phyloP scores from a whole-genome alignment of 1,139 yeast genomes.

The Barnettozyma hawaiiensis region DNA sequence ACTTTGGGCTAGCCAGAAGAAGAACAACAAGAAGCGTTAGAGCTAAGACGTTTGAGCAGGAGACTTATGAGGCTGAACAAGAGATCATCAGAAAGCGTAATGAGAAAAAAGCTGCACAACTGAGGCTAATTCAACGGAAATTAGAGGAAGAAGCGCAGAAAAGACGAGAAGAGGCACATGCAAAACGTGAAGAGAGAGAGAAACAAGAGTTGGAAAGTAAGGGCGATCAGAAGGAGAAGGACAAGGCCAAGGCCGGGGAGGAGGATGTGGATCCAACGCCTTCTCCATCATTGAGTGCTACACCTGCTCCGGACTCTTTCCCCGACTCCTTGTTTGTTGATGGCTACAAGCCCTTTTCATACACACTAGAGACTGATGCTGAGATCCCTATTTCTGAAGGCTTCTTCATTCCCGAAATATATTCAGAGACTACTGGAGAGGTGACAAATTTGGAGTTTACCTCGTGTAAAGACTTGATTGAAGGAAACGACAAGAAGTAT shows the following conservation, averaged over 20 bases:
- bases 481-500: constrained; percentile 3
- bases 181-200: constrained; percentile 5
- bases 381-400: constrained; percentile 20
- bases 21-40: constrained; percentile 12
- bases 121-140: constrained; percentile 2
- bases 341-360: constrained; percentile 21
- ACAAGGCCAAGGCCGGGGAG: too few species aligned
- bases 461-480: constrained; percentile 14
- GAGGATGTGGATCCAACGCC: not conserved
- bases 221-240: not conserved
- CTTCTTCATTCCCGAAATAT: constrained; percentile 21
- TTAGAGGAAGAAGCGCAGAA: constrained; percentile 6
- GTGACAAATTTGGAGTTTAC: constrained; percentile 11
- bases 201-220: constrained; percentile 2
- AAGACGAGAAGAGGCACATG: constrained; percentile 5
- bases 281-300: not conserved
- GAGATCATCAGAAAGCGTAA: not conserved
- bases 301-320: not conserved
- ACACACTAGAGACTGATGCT: constrained; percentile 14
- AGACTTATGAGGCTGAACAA: constrained; percentile 5
- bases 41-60: constrained; percentile 3
- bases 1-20: constrained; percentile 5
- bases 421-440: constrained; percentile 4
- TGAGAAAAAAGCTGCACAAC: constrained; percentile 4
- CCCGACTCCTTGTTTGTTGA: constrained; percentile 15